Base-by-base conservation (phyloP, 192 early-diverging fungal species). In the Linnemannia schmuckeri region DNA sequence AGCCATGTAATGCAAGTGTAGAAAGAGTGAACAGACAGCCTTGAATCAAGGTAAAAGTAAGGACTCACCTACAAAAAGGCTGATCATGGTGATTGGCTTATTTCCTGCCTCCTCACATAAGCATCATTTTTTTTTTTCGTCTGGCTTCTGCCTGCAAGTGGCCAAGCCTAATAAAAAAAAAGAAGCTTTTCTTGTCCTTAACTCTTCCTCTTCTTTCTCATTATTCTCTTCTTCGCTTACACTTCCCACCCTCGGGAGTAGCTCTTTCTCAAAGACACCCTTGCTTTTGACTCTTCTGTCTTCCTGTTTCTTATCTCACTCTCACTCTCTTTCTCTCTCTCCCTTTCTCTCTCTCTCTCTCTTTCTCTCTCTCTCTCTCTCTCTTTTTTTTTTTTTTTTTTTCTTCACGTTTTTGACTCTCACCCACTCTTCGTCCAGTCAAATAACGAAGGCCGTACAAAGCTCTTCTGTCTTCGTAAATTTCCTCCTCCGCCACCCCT, bases 401-500 rank as follows among this genome's bases (percentile, higher is more conserved):
- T 70, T 57, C 15, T 72, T 57, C 38, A 37, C 75, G 24, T 27
- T 76, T 40, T 76, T 54, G 18, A 2, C 52, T 47, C 46, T 47
- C 46, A 4, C 46, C 33, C 44, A 49, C 42, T 6, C 72, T 44
- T 15, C 38, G 0, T 76, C 3, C 61, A 66, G 61, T 33, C 61
- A 66, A 66, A 10, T 35, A 33, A 66, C 37, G 6, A 13, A 10
- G 44, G 44, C 12, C 44, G 44, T 15, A 46, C 44, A 46, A 46
- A 12, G 12, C 44, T 27, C 49, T 17, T 20, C 17, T 44, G 42
- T 52, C 15, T 52, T 27, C 24, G 7, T 27, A 66, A 4, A 35
- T 66, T 66, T 66, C 61, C 27, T 66, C 61, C 61, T 66, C 61
- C 61, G 61, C 61, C 55, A 20, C 55, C 61, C 12, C 27, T 66